Evolutionary conservation across 2,329 filamentous ascomycete genomes (phyloP).

Genomic region (Penicillium paneum): DNA sequence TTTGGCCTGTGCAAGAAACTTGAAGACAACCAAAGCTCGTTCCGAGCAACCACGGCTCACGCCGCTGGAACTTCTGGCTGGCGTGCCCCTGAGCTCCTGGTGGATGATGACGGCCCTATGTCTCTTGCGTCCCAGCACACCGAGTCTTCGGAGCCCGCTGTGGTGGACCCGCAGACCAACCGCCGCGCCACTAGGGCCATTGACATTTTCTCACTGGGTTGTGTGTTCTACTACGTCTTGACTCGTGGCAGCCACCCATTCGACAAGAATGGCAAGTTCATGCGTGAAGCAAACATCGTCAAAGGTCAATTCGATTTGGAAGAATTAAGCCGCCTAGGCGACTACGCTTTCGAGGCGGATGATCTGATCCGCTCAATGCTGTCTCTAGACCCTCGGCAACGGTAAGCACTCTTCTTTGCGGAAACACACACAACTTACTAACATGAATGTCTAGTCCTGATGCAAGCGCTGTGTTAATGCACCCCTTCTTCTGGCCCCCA

Average conservation of each 20-base stretch:
- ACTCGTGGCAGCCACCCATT: conserved; percentile 91
- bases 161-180: conserved; percentile 56
- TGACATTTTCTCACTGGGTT: conserved; percentile 93
- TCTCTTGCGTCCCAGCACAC: conserved; percentile 37
- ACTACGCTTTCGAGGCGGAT: conserved; percentile 81
- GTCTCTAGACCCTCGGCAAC: conserved; percentile 59
- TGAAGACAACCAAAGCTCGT: conserved; percentile 89
- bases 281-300: conserved; percentile 95
- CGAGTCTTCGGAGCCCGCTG: conserved; percentile 49
- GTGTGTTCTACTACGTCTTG: conserved; percentile 99
- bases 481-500: conserved; percentile 94
- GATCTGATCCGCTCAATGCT: conserved; percentile 84
- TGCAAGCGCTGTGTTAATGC: conserved; percentile 76
- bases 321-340: conserved; percentile 70
- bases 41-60: conserved; percentile 89
- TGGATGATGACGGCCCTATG: conserved; percentile 63
- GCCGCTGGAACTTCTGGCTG: conserved; percentile 92
- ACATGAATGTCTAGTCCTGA: conserved; percentile 50
- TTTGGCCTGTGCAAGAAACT: conserved; percentile 98
- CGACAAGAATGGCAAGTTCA: conserved; percentile 89
- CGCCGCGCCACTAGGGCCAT: conserved; percentile 91
- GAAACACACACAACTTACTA: neutral
- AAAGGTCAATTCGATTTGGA: conserved; percentile 75
- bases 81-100: conserved; percentile 89
- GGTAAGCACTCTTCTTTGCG: conserved; percentile 21